phyloP scores from a whole-genome alignment of 2,329 filamentous ascomycete genomes.

The Cryphonectria japonica region DNA sequence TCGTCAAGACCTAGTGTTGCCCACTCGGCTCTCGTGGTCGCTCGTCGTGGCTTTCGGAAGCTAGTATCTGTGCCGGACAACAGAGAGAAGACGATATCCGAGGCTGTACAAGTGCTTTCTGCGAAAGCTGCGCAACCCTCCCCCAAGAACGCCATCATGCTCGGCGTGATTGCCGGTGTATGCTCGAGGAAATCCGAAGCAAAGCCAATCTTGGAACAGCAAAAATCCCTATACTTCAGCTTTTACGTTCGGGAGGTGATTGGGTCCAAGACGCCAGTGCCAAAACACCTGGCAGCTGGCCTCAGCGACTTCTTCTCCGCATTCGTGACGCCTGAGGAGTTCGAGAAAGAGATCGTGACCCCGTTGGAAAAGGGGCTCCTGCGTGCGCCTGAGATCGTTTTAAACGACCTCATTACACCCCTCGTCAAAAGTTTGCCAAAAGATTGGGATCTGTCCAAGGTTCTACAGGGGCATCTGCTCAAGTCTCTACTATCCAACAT shows the following conservation, averaged over 20 bases:
- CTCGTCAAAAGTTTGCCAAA: conserved; percentile 72
- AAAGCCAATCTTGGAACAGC: conserved; percentile 63
- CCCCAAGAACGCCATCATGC: conserved; percentile 73
- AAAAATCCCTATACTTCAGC: conserved; percentile 74
- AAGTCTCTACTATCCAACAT: conserved; percentile 89
- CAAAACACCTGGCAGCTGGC: conserved; percentile 71
- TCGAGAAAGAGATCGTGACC: conserved; percentile 76
- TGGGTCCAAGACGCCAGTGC: conserved; percentile 73
- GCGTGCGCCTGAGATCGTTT: conserved; percentile 85
- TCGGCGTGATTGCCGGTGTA: conserved; percentile 88
- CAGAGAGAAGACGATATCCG: conserved; percentile 63
- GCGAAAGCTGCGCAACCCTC: conserved; percentile 67
- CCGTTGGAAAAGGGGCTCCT: conserved; percentile 87
- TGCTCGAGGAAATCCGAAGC: conserved; percentile 71
- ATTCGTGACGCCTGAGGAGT: conserved; percentile 74
- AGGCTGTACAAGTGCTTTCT: conserved; percentile 69
- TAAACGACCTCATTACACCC: conserved; percentile 76
- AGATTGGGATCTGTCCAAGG: conserved; percentile 75
- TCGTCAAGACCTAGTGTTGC: conserved; percentile 66
- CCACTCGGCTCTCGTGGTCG: conserved; percentile 75
- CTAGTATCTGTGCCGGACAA: conserved; percentile 64
- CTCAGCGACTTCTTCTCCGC: conserved; percentile 80
- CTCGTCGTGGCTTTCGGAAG: conserved; percentile 77
- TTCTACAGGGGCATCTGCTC: conserved; percentile 72
- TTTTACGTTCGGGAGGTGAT: conserved; percentile 88